Conservation (phyloP, 2,329 filamentous ascomycete species). For the Dactylonectria estremocensis region DNA sequence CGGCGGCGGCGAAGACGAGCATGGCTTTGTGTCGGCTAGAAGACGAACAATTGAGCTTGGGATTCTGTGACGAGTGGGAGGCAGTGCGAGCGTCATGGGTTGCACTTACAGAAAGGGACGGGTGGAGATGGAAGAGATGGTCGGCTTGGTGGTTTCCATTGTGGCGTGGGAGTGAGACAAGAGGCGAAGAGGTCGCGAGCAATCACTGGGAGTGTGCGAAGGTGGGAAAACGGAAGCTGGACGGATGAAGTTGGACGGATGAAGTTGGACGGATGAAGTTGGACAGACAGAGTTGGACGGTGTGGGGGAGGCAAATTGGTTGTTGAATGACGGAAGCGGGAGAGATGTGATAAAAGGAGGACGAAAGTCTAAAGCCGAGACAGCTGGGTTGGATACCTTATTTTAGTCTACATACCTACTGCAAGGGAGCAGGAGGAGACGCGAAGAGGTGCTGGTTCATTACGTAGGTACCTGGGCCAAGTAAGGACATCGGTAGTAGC, state of each 20-base stretch:
- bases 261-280: background rate
- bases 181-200: background rate
- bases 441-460: background rate
- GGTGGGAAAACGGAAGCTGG: background rate
- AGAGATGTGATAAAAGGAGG: background rate
- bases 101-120: conserved; percentile 43
- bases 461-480: background rate
- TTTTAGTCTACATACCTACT: background rate
- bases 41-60: conserved; percentile 7
- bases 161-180: background rate
- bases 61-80: background rate
- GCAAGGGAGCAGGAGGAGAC: background rate
- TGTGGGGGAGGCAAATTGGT: background rate
- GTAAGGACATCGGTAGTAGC: too few relatives aligned
- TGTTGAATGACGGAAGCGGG: conserved; percentile 5
- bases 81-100: background rate
- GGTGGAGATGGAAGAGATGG: conserved; percentile 32
- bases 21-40: conserved; percentile 58
- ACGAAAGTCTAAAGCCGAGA: conserved; percentile 2
- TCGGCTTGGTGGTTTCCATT: conserved; percentile 33
- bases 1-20: conserved; percentile 52
- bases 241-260: background rate
- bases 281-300: background rate
- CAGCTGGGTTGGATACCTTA: conserved; percentile 18
- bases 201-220: background rate